These are phyloP conservation scores for Saussurea involucrata DNA, from an alignment of 129 eudicot genomes.

Conservation along the genomic window DNA sequence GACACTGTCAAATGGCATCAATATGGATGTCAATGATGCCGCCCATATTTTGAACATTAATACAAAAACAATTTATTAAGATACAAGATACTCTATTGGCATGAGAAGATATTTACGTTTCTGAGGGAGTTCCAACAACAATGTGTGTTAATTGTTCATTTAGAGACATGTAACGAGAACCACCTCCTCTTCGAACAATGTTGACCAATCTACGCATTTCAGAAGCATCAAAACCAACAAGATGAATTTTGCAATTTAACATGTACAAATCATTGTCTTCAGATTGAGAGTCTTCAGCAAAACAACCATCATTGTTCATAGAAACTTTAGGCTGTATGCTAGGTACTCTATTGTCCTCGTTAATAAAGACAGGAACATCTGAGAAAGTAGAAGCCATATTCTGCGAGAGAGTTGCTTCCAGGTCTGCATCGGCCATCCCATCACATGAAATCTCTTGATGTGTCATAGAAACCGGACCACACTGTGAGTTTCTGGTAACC, in stretches of 20 bases:
- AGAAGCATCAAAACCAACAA: conserved; percentile 78
- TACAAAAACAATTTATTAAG: not conserved
- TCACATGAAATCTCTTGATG: conserved; percentile 43
- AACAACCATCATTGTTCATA: conserved; percentile 41
- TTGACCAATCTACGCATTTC: conserved; percentile 72
- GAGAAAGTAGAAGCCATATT: conserved; percentile 45
- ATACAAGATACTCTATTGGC: not conserved
- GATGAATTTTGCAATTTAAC: conserved; percentile 71
- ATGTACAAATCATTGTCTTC: conserved; percentile 78
- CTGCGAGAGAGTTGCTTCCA: conserved; percentile 57
- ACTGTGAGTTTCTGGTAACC: conserved; percentile 37
- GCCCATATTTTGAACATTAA: not conserved
- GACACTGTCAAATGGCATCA: not conserved
- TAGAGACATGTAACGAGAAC: conserved; percentile 82
- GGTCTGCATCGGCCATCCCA: conserved; percentile 49
- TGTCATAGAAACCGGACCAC: conserved; percentile 34
- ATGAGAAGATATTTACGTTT: conserved; percentile 47
- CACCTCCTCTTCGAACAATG: conserved; percentile 90
- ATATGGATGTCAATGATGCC: conserved; percentile 5
- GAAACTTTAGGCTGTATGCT: conserved; percentile 26
- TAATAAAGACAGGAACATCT: conserved; percentile 32
- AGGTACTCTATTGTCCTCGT: conserved; percentile 40
- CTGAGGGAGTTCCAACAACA: conserved; percentile 86
- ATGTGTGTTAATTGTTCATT: conserved; percentile 85
- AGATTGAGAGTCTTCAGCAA: conserved; percentile 85